These are phyloP conservation scores for Trichaptum fuscoviolaceum DNA, from an alignment of 768 basidiomycete genomes.

Conservation along the genomic window DNA sequence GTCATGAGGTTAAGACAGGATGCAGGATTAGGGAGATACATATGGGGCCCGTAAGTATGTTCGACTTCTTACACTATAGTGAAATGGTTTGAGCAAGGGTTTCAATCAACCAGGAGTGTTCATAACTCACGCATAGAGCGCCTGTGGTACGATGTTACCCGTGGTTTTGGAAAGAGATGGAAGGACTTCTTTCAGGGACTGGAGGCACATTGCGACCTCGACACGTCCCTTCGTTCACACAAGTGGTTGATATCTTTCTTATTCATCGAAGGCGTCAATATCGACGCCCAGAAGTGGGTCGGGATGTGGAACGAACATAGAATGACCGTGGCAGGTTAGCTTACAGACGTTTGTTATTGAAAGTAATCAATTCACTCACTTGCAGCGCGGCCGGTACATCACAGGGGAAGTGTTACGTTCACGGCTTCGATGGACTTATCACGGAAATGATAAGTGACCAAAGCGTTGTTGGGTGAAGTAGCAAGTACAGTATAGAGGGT, in stretches of 20 bases:
- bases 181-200: constrained; percentile 10
- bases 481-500: too few relatives aligned
- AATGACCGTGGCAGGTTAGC: too few relatives aligned
- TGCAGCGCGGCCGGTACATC: too few relatives aligned
- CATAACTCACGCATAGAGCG: constrained; percentile 14
- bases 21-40: constrained; percentile 20
- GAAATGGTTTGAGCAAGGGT: too few relatives aligned
- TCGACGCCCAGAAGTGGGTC: constrained; percentile 9
- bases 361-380: too few relatives aligned
- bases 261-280: constrained; percentile 10
- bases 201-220: constrained; percentile 9
- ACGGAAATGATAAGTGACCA: too few relatives aligned
- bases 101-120: constrained; percentile 9
- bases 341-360: too few relatives aligned
- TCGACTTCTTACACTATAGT: neutral
- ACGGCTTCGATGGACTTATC: too few relatives aligned
- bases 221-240: constrained; percentile 6
- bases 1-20: constrained; percentile 21
- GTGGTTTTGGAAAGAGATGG: constrained; percentile 10
- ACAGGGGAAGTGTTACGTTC: too few relatives aligned
- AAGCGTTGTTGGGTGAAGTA: too few relatives aligned
- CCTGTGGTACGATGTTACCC: constrained; percentile 10
- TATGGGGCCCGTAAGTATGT: constrained; percentile 24
- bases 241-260: constrained; percentile 15
- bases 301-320: constrained; percentile 11